Percentiles rank a stretch among this genome's conserved stretches.
Evolutionary conservation across 2,329 filamentous ascomycete species (phyloP).

Genomic region (Chalaropsis thielavioides): DNA sequence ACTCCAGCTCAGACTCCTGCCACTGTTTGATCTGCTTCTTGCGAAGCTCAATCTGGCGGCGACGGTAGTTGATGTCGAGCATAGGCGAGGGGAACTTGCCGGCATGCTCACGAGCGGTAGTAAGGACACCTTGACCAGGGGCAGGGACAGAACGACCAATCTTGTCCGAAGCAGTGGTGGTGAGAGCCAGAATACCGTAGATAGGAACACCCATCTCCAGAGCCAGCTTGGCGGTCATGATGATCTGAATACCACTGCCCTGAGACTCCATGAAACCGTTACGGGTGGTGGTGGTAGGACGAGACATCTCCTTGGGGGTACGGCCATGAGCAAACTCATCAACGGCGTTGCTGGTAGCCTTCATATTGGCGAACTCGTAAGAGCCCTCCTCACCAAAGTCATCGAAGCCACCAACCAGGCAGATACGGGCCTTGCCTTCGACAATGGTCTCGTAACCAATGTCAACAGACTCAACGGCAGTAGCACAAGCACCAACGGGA

Average conservation of each 20-base stretch:
- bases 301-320: conserved; percentile 93
- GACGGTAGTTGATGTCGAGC: conserved; percentile 93
- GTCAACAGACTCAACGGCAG: conserved; percentile 90
- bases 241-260: conserved; percentile 92
- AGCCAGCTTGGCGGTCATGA: conserved; percentile 93
- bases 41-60: conserved; percentile 83
- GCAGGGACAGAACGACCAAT: conserved; percentile 95
- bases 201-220: conserved; percentile 98
- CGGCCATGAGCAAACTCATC: conserved; percentile 93
- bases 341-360: conserved; percentile 94
- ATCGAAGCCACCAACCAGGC: conserved; percentile 96
- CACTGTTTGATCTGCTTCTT: conserved; percentile 90
- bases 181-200: conserved; percentile 84
- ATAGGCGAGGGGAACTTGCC: conserved; percentile 91
- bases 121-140: conserved; percentile 91
- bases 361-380: conserved; percentile 99
- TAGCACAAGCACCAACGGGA: conserved; percentile 92
- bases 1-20: conserved; percentile 90
- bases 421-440: conserved; percentile 93
- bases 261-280: conserved; percentile 99
- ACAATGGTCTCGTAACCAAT: conserved; percentile 98
- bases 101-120: conserved; percentile 77
- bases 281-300: conserved; percentile 88
- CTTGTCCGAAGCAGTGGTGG: conserved; percentile 95
- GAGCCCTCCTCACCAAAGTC: conserved; percentile 99